Conservation (phyloP, 176 grass and related monocot genomes). For the Musa acuminata region DNA sequence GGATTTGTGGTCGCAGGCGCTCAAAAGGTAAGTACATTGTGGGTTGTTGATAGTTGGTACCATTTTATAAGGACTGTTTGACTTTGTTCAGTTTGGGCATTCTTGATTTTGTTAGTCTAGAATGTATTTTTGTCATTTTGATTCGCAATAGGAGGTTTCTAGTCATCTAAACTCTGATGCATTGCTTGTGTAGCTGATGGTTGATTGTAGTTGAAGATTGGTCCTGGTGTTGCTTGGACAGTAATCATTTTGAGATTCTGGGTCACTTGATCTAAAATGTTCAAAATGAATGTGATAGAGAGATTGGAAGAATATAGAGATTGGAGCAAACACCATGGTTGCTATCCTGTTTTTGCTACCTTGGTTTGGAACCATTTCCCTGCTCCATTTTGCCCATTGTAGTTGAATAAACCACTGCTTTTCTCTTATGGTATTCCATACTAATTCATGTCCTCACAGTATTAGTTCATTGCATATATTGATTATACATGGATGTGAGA, state of each 20-base stretch:
- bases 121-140: not conserved
- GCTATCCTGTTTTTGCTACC: not conserved
- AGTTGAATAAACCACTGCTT: not conserved
- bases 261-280: not conserved
- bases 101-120: not conserved
- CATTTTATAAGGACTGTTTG: not conserved
- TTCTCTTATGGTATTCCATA: not conserved
- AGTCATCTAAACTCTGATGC: no score
- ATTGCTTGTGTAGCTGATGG: no score
- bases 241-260: not conserved
- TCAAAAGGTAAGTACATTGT: constrained; percentile 32
- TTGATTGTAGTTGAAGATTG: not conserved
- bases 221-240: not conserved
- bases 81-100: not conserved
- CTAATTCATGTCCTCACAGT: not conserved
- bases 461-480: no score
- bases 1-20: constrained; percentile 37
- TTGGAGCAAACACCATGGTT: not conserved
- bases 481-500: no score
- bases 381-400: not conserved
- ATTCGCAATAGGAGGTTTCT: no score
- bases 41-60: not conserved
- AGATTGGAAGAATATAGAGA: not conserved
- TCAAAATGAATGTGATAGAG: not conserved
- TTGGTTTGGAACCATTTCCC: not conserved